Percentiles rank a stretch among this genome's conserved stretches.
Evolutionary conservation across 1,284 basidiomycete species (phyloP).

Genomic region (Leccinum brunneo-olivaceum): DNA sequence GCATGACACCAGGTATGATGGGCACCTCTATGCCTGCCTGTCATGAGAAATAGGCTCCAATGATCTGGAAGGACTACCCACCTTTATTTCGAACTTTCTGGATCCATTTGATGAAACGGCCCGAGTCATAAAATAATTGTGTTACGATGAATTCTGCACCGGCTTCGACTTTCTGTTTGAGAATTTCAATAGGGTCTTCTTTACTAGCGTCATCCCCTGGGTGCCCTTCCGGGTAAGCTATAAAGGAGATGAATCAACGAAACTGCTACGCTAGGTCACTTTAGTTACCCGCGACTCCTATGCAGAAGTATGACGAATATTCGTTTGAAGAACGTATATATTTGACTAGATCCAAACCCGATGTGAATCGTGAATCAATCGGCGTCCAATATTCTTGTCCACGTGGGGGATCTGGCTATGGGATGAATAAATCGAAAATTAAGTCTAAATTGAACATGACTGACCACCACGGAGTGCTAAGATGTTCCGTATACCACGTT

Average conservation of each 20-base stretch:
- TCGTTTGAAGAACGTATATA: slow-evolving; percentile 82
- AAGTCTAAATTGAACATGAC: slow-evolving; percentile 13
- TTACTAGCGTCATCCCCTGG: slow-evolving; percentile 58
- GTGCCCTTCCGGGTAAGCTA: slow-evolving; percentile 92
- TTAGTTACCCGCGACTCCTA: slow-evolving; percentile 77
- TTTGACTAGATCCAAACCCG: slow-evolving; percentile 84
- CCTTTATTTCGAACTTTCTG: slow-evolving; percentile 66
- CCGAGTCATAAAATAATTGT: slow-evolving; percentile 95
- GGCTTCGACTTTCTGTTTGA: slow-evolving; percentile 90
- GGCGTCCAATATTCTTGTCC: slow-evolving; percentile 91
- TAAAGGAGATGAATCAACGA: slow-evolving; percentile 6
- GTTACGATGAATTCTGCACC: slow-evolving; percentile 96
- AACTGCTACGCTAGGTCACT: slow-evolving; percentile 2
- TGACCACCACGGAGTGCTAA: slow-evolving; percentile 85
- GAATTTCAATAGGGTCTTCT: slow-evolving; percentile 68
- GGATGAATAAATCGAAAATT: not conserved
- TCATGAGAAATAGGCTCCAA: slow-evolving; percentile 7
- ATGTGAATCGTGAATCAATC: slow-evolving; percentile 79
- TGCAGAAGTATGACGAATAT: slow-evolving; percentile 82
- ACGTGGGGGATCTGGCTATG: slow-evolving; percentile 74
- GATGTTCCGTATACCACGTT: slow-evolving; percentile 83
- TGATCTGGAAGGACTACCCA: slow-evolving; percentile 29
- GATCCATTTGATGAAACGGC: slow-evolving; percentile 78
- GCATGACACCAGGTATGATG: slow-evolving; percentile 96
- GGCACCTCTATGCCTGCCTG: slow-evolving; percentile 78